These are phyloP conservation scores for Cordyceps fumosorosea DNA, from an alignment of 2,329 filamentous ascomycete genomes.

Conservation along the genomic window DNA sequence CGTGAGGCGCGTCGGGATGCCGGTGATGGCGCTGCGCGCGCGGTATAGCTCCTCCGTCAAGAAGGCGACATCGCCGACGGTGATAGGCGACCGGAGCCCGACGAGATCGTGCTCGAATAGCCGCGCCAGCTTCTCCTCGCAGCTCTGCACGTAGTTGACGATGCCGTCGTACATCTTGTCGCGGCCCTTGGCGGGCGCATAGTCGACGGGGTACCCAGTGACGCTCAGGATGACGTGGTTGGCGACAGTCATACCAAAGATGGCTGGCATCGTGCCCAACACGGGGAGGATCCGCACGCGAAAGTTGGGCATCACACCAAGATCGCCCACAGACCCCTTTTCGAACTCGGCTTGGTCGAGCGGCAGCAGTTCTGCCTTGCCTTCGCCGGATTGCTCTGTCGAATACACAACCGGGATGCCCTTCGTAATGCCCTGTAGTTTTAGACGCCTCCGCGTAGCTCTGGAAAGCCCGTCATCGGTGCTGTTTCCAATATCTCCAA, in stretches of 20 bases:
- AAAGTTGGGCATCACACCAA: constrained; percentile 87
- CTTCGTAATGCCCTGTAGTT: constrained; percentile 68
- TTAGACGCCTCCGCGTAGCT: constrained; percentile 72
- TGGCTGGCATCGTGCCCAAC: constrained; percentile 91
- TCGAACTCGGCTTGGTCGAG: constrained; percentile 80
- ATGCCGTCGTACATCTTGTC: constrained; percentile 92
- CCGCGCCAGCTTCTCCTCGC: constrained; percentile 69
- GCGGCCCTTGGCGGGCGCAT: constrained; percentile 69
- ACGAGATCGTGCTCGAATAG: constrained; percentile 31
- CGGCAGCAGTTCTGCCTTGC: constrained; percentile 84
- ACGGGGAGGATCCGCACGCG: constrained; percentile 92
- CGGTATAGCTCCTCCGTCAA: constrained; percentile 83
- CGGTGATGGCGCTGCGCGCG: constrained; percentile 76
- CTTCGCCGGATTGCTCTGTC: constrained; percentile 80
- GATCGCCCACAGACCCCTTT: constrained; percentile 78
- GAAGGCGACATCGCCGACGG: constrained; percentile 75
- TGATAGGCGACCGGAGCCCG: constrained; percentile 75
- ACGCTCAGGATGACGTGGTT: constrained; percentile 88
- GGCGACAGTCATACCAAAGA: constrained; percentile 86
- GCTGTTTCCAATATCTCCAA: constrained; percentile 84
- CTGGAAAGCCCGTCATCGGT: constrained; percentile 85
- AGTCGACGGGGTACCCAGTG: constrained; percentile 78
- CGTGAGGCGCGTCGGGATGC: constrained; percentile 69
- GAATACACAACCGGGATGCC: constrained; percentile 93
- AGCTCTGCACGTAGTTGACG: constrained; percentile 64